Conservation (phyloP, 2,329 filamentous ascomycete genomes). For the Cucurbitaria berberidis region DNA sequence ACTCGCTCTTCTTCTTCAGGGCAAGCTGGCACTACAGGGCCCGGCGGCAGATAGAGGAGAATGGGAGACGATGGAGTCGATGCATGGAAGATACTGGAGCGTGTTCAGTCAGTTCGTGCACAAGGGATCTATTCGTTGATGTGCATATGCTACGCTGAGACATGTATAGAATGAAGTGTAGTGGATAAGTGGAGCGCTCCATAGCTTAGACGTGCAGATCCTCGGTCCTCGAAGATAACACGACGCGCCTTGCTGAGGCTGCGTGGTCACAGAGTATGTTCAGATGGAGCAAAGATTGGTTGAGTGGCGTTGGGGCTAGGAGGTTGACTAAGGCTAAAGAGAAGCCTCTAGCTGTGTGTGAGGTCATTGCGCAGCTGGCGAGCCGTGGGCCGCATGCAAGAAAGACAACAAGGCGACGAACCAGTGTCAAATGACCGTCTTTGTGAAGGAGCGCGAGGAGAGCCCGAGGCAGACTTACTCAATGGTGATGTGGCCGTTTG, state of each 20-base stretch:
- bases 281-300: background rate
- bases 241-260: background rate
- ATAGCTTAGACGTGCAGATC: background rate
- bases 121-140: background rate
- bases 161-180: background rate
- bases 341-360: conserved; percentile 13
- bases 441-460: background rate
- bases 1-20: conserved; percentile 38
- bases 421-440: background rate
- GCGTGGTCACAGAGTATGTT: background rate
- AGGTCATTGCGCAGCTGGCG: conserved; percentile 19
- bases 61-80: conserved; percentile 36
- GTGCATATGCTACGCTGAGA: background rate
- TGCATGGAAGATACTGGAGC: conserved; percentile 44
- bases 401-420: background rate
- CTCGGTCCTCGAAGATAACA: background rate
- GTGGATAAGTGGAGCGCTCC: no score
- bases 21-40: conserved; percentile 42
- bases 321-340: conserved; percentile 1
- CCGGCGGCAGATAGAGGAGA: conserved; percentile 53
- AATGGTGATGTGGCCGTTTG: conserved; percentile 51
- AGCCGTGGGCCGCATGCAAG: background rate
- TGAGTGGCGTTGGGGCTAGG: background rate
- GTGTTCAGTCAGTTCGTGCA: conserved; percentile 10
- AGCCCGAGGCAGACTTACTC: conserved; percentile 47